A percentile compares a stretch with the other conserved stretches of the same genome.
These are phyloP conservation scores for Citrus mangshanensis DNA, from an alignment of 345 rosid genomes.

Conservation along the genomic window DNA sequence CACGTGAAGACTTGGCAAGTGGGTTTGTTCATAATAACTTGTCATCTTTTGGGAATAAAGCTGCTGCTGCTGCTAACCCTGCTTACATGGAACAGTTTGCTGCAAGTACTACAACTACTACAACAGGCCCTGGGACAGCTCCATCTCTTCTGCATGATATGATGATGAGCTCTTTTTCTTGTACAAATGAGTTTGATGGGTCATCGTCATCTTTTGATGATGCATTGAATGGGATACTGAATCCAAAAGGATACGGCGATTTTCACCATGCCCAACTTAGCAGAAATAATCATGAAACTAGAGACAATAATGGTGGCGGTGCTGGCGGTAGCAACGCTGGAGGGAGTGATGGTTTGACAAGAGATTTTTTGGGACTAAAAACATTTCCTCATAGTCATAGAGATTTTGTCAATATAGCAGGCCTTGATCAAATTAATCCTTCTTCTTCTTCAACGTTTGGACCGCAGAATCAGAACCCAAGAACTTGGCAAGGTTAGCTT, in stretches of 20 bases:
- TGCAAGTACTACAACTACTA: background rate
- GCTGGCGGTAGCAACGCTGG: slow-evolving; percentile 1
- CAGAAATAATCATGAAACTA: slow-evolving; percentile 9
- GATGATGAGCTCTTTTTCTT: slow-evolving; percentile 21
- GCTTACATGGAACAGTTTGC: slow-evolving; percentile 21
- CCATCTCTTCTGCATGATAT: slow-evolving; percentile 28
- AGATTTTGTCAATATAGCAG: slow-evolving; percentile 23
- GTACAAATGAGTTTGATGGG: slow-evolving; percentile 22
- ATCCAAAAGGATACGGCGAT: slow-evolving; percentile 10
- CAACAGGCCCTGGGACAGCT: slow-evolving; percentile 12
- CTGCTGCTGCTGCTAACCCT: slow-evolving; percentile 31
- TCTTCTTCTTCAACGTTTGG: slow-evolving; percentile 26
- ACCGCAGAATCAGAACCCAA: slow-evolving; percentile 25
- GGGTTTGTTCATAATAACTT: slow-evolving; percentile 21
- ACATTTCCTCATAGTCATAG: slow-evolving; percentile 32
- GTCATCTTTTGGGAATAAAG: slow-evolving; percentile 39
- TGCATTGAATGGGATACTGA: slow-evolving; percentile 22
- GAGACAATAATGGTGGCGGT: background rate
- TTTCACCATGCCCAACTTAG: background rate
- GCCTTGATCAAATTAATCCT: slow-evolving; percentile 23
- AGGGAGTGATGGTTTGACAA: slow-evolving; percentile 34
- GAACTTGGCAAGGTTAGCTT: slow-evolving; percentile 37
- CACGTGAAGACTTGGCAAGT: slow-evolving; percentile 38
- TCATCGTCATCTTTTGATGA: slow-evolving; percentile 23
- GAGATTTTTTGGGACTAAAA: slow-evolving; percentile 61